phyloP scores from a whole-genome alignment of 2,329 filamentous ascomycete species.

The Coccinonectria pachysandricola region DNA sequence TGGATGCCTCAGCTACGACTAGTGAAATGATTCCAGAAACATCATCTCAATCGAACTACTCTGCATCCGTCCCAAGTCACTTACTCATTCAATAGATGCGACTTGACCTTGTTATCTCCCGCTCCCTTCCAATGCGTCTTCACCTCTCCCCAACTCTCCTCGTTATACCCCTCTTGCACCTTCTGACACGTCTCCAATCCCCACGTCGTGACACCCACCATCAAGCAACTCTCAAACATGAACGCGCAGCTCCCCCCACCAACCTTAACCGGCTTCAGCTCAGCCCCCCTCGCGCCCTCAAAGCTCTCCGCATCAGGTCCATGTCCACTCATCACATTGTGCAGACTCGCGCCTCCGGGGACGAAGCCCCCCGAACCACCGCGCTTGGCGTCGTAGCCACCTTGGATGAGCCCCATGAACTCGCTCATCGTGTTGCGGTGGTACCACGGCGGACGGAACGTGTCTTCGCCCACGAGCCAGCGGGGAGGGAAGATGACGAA shows the following conservation, averaged over 20 bases:
- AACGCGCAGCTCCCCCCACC: conserved; percentile 54
- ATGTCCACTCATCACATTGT: conserved; percentile 63
- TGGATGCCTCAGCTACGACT: no score
- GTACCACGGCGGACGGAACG: conserved; percentile 64
- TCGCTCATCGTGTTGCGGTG: conserved; percentile 60
- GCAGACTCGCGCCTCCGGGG: conserved; percentile 49
- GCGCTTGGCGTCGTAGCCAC: conserved; percentile 53
- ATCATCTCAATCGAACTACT: no score
- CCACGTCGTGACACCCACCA: conserved; percentile 65
- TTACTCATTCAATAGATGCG: conserved; percentile 9
- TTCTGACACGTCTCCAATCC: conserved; percentile 49
- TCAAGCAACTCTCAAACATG: conserved; percentile 60
- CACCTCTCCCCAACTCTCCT: conserved; percentile 68
- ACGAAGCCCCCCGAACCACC: conserved; percentile 43
- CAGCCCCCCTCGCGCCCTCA: conserved; percentile 44
- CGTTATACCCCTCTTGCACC: conserved; percentile 59
- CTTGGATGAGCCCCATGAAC: conserved; percentile 51
- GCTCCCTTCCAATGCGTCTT: conserved; percentile 50
- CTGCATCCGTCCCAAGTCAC: neutral
- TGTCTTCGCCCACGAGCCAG: conserved; percentile 60
- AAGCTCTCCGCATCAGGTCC: conserved; percentile 49
- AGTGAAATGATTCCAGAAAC: no score
- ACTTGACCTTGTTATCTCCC: conserved; percentile 21
- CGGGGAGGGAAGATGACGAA: conserved; percentile 65
- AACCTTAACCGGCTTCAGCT: conserved; percentile 46